Evolutionary conservation across 1,139 yeast genomes (phyloP), one percentile per base, ranked within the genome.

Genomic region (Magnusiomyces magnusii): DNA sequence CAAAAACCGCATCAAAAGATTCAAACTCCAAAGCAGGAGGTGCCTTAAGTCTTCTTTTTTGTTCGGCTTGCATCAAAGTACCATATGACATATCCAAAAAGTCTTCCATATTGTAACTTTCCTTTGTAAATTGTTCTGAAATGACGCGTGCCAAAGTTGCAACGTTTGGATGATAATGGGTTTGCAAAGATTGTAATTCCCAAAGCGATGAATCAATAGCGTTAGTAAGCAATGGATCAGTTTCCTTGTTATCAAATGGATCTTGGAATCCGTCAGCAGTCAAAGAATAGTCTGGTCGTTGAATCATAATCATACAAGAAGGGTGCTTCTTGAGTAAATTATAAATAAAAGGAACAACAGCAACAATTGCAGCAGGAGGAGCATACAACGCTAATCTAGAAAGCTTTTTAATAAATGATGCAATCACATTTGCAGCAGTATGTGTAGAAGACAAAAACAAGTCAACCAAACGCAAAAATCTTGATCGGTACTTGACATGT

Each of bases 91-190:
- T 93, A 72, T 92, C 97, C 69, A 93, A 76, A 75, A 93, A 93
- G 72, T 93, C 99, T 70, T 93, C 99, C 78, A 93, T 78, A 69
- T 88, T 87, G 72, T 95, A 93, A 66, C 81, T 81, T 60, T 87
- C 86, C 71, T 93, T 95, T 69, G 86, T 83, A 75, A 93, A 92
- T 2, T 97, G 97, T 71, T 93, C 97, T 25, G 84, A 80, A 70
- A 88, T 87, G 49, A 93, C 88, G 69, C 84, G 86, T 15, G 97
- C 97, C 66, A 93, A 77, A 0, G 97, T 87, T 1, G 97, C 93
- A 24, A 95, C 89, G 68, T 93, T 93, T 13, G 99, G 98, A 73
- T 93, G 98, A 69, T 90, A 93, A 71, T 93, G 99, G n/a, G 81
- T 74, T 78, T 86, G 84, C 61, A 88, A 75, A 0, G 95, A 79